These are phyloP conservation scores for Hawksworthiomyces lignivorus DNA, from an alignment of 2,329 filamentous ascomycete genomes.

Conservation along the genomic window DNA sequence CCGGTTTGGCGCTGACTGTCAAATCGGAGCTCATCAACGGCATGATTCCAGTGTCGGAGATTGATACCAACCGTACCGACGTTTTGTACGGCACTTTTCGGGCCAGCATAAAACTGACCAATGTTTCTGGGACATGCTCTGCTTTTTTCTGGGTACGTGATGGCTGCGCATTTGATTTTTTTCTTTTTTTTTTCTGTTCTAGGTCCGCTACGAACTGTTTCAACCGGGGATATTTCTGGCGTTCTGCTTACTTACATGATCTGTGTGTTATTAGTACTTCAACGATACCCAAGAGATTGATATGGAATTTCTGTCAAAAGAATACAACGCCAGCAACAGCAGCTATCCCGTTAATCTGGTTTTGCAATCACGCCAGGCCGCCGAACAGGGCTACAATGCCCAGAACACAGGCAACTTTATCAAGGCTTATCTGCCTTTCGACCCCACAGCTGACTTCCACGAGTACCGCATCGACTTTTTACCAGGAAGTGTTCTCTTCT, in stretches of 20 bases:
- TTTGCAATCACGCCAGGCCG: slow-evolving; percentile 59
- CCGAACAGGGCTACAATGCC: slow-evolving; percentile 54
- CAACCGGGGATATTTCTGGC: no score
- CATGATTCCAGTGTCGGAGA: slow-evolving; percentile 54
- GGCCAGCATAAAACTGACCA: slow-evolving; percentile 56
- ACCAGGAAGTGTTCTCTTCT: slow-evolving; percentile 56
- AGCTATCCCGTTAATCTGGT: slow-evolving; percentile 63
- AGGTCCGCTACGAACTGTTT: no score
- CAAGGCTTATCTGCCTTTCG: slow-evolving; percentile 53
- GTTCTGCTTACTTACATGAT: no score
- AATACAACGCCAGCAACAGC: slow-evolving; percentile 45
- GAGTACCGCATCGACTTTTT: slow-evolving; percentile 76
- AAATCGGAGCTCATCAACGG: slow-evolving; percentile 35
- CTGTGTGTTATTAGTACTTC: no score
- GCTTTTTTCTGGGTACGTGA: slow-evolving; percentile 71
- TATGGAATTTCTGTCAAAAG: slow-evolving; percentile 66
- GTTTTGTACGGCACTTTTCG: slow-evolving; percentile 64
- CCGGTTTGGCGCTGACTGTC: slow-evolving; percentile 52
- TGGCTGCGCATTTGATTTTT: no score
- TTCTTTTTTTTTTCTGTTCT: no score
- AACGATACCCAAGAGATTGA: slow-evolving; percentile 77
- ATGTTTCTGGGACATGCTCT: slow-evolving; percentile 59
- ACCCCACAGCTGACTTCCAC: slow-evolving; percentile 58
- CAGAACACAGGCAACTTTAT: slow-evolving; percentile 50
- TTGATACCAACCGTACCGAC: slow-evolving; percentile 54